Evolutionary conservation across 179 eudicot genomes (phyloP).

Genomic region (Monotropa hypopitys): DNA sequence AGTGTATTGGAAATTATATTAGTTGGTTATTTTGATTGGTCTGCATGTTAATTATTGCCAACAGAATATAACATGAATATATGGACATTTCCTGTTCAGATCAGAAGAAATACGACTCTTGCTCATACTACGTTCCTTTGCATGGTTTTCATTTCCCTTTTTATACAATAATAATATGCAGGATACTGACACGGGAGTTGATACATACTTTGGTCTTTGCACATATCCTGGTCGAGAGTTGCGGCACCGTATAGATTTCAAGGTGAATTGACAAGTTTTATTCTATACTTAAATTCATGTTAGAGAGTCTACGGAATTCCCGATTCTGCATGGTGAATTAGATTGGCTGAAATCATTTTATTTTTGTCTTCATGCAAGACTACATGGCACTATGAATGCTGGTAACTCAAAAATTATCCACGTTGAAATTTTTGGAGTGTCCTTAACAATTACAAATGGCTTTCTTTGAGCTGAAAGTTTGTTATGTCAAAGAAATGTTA

Average conservation of each 20-base stretch:
- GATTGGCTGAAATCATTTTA: neutral
- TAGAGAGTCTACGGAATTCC: neutral
- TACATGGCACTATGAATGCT: neutral
- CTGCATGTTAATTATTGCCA: neutral
- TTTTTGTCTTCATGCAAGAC: neutral
- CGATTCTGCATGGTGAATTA: neutral
- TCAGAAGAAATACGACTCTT: neutral
- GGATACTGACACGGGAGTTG: slow-evolving; percentile 85
- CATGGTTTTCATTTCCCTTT: neutral
- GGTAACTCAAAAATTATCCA: neutral
- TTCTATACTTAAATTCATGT: neutral
- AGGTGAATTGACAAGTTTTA: slow-evolving; percentile 28
- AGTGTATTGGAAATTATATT: neutral
- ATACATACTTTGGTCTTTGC: slow-evolving; percentile 95
- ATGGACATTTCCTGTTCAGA: neutral
- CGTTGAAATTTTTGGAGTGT: neutral
- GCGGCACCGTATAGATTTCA: slow-evolving; percentile 80
- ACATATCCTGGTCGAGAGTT: slow-evolving; percentile 87
- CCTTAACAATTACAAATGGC: neutral
- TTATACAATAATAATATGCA: slow-evolving; percentile 9
- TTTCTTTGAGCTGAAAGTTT: neutral
- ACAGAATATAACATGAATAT: neutral
- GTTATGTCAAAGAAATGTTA: neutral
- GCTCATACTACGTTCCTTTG: neutral
- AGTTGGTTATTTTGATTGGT: neutral